A percentile compares a stretch with the other conserved stretches of the same genome.
Conservation (phyloP, 73 alveolate species). For the Urostyla sp. region DNA sequence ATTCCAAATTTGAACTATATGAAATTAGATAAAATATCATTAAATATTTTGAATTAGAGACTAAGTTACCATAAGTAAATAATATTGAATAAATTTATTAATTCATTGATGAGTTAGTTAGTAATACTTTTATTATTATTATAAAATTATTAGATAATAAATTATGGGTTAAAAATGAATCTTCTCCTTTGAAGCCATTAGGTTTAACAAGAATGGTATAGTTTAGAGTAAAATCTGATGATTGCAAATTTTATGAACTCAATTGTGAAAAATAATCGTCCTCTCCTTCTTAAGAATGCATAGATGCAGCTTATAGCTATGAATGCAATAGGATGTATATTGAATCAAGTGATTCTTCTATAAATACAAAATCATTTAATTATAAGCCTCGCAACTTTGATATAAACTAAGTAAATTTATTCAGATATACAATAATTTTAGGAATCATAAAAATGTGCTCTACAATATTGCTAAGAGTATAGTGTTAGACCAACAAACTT, state of each 20-base stretch:
- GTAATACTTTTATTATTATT: too few species aligned
- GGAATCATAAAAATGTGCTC: conserved; percentile 15
- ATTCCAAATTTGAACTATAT: too few species aligned
- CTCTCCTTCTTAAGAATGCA: background rate
- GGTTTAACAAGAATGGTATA: conserved; percentile 40
- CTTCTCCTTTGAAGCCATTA: conserved; percentile 14
- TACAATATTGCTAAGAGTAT: conserved; percentile 6
- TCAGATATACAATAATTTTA: background rate
- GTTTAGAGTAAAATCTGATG: conserved; percentile 23
- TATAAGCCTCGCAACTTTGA: too few species aligned
- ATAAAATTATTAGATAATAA: conserved; percentile 4
- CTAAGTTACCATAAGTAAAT: too few species aligned
- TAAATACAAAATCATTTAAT: conserved; percentile 16
- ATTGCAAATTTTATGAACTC: background rate
- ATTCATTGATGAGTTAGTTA: too few species aligned
- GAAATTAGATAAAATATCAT: too few species aligned
- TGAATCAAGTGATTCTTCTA: too few species aligned
- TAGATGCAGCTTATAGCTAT: background rate
- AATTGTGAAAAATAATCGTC: background rate
- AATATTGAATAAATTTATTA: too few species aligned
- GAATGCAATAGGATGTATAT: conserved; percentile 21
- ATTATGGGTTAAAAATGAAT: conserved; percentile 6
- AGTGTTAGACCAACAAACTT: background rate
- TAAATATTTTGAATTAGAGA: too few species aligned
- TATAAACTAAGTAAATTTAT: too few species aligned